Conservation (phyloP, 2,329 filamentous ascomycete species). For the Onygena corvina region DNA sequence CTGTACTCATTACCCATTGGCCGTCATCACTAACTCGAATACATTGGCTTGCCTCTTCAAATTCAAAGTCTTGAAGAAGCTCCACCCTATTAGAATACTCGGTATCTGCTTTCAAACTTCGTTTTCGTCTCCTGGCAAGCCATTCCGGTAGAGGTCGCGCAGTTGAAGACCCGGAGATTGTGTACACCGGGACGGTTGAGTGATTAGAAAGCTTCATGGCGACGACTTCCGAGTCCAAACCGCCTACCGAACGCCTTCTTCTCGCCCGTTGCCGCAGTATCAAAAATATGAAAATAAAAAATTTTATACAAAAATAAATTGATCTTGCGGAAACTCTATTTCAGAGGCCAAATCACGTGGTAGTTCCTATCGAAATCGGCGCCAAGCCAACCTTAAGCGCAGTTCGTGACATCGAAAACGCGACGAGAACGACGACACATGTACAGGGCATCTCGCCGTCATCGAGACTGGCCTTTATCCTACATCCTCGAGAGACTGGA, state of each 20-base stretch:
- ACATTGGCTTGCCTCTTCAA: slow-evolving; percentile 87
- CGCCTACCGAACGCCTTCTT: not conserved
- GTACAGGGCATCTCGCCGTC: not conserved
- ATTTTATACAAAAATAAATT: no score
- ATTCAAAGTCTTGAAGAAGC: slow-evolving; percentile 92
- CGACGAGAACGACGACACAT: not conserved
- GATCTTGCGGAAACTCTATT: no score
- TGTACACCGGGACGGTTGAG: slow-evolving; percentile 80
- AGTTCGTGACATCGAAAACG: not conserved
- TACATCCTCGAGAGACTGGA: not conserved
- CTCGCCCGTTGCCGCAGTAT: not conserved
- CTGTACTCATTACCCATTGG: slow-evolving; percentile 93
- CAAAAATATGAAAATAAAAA: no score
- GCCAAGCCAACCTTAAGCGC: not conserved
- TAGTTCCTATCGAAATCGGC: no score
- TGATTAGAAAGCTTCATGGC: slow-evolving; percentile 47
- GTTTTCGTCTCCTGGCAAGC: slow-evolving; percentile 80
- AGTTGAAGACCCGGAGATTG: slow-evolving; percentile 80
- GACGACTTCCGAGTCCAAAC: not conserved
- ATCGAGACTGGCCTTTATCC: not conserved
- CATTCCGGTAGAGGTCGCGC: slow-evolving; percentile 86
- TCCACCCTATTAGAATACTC: slow-evolving; percentile 92
- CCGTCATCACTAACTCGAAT: slow-evolving; percentile 87
- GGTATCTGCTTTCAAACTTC: slow-evolving; percentile 79
- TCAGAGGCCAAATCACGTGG: no score